A percentile compares a stretch with the other conserved stretches of the same genome.
Evolutionary conservation across 208 protist species (phyloP).

Genomic region (Crithidia bombi): DNA sequence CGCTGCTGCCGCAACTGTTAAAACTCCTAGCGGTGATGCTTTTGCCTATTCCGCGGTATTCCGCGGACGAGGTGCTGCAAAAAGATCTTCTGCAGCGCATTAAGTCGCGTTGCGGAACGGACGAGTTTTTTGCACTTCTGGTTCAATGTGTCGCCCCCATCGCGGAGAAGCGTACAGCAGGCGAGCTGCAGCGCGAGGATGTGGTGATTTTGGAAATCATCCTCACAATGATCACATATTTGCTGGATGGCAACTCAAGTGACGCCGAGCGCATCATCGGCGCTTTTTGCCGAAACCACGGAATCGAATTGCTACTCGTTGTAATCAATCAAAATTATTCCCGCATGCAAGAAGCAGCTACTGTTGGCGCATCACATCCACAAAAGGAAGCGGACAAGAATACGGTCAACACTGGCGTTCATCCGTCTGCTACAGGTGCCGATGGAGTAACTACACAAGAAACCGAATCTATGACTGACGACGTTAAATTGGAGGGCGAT

Average conservation of each 20-base stretch:
- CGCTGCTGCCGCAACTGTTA: constrained; percentile 79
- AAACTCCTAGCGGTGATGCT: constrained; percentile 78
- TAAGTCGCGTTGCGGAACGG: constrained; percentile 67
- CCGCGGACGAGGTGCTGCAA: constrained; percentile 59
- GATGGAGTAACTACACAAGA: not conserved
- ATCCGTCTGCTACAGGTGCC: not conserved
- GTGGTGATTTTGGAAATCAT: constrained; percentile 82
- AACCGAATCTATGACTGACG: not conserved
- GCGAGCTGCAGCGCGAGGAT: constrained; percentile 57
- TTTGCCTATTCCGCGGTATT: constrained; percentile 68
- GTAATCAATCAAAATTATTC: constrained; percentile 88
- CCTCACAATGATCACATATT: constrained; percentile 61
- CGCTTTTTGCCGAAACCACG: constrained; percentile 83
- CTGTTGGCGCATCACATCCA: not conserved
- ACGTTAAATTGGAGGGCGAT: constrained; percentile 8
- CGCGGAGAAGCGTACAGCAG: constrained; percentile 61
- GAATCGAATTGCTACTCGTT: constrained; percentile 84
- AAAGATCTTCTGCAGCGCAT: constrained; percentile 68
- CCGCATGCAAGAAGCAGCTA: constrained; percentile 16
- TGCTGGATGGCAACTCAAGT: constrained; percentile 52
- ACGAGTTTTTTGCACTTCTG: constrained; percentile 85
- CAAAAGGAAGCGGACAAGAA: not conserved
- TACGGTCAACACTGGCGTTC: not conserved
- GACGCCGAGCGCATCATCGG: constrained; percentile 62
- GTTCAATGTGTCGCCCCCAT: constrained; percentile 83